A percentile compares a stretch with the other conserved stretches of the same genome.
Conservation (phyloP, 2,329 filamentous ascomycete species). For the Trichophyton rubrum region DNA sequence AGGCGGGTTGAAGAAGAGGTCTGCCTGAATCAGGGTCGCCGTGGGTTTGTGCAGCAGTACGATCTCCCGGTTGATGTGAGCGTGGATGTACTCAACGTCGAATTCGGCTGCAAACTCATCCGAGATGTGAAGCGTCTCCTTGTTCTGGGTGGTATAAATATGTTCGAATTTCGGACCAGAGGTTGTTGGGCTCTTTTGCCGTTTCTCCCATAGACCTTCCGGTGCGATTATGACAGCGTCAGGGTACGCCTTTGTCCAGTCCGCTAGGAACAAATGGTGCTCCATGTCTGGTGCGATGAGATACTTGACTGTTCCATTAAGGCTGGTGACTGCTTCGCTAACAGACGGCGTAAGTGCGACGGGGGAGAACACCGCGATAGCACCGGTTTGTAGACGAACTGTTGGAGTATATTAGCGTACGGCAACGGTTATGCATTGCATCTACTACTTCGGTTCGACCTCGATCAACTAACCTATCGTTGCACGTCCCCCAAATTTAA, state of each 20-base stretch:
- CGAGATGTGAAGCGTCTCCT: conserved; percentile 44
- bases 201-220: conserved; percentile 72
- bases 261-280: conserved; percentile 84
- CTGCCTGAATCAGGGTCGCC: conserved; percentile 70
- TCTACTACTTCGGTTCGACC: background rate
- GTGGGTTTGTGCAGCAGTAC: conserved; percentile 76
- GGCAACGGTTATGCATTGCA: background rate
- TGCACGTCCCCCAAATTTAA: conserved; percentile 76
- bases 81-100: conserved; percentile 68
- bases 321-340: conserved; percentile 45
- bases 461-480: conserved; percentile 54
- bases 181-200: conserved; percentile 45
- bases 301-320: conserved; percentile 64
- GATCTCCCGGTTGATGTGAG: conserved; percentile 72
- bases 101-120: conserved; percentile 80
- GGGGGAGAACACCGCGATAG: conserved; percentile 82
- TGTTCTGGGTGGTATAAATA: conserved; percentile 50
- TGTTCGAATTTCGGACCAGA: conserved; percentile 52
- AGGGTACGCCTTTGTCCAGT: conserved; percentile 72
- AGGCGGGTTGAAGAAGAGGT: conserved; percentile 85
- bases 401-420: background rate
- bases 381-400: conserved; percentile 68
- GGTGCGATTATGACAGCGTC: conserved; percentile 68
- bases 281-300: conserved; percentile 79
- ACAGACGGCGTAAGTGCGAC: conserved; percentile 70